Percentiles rank a stretch among this genome's conserved stretches.
Evolutionary conservation across 805 yeast species (phyloP).

Genomic region (Pichia exigua): DNA sequence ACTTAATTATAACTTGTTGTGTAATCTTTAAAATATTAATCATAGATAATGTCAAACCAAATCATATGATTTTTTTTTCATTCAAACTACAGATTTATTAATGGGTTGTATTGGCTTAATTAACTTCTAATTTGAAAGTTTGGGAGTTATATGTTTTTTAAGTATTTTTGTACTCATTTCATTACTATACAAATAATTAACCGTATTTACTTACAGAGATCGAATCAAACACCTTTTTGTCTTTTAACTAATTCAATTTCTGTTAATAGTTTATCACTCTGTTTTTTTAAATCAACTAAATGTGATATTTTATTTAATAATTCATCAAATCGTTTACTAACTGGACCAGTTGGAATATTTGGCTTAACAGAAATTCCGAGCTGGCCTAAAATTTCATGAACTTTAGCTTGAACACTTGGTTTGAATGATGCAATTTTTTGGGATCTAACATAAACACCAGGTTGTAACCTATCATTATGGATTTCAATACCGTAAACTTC

Average conservation of each 20-base stretch:
- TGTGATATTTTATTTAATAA: conserved; percentile 61
- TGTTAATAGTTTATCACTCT: conserved; percentile 78
- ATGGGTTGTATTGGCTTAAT: too few relatives aligned
- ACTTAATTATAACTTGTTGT: background rate
- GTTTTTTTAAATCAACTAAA: conserved; percentile 76
- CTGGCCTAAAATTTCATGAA: conserved; percentile 60
- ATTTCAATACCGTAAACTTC: conserved; percentile 75
- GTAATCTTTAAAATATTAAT: background rate
- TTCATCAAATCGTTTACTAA: conserved; percentile 69
- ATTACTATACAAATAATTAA: too few relatives aligned
- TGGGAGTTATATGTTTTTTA: too few relatives aligned
- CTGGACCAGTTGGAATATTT: conserved; percentile 76
- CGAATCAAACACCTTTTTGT: conserved; percentile 23
- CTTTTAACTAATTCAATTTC: conserved; percentile 49
- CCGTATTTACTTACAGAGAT: background rate
- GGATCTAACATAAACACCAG: conserved; percentile 82
- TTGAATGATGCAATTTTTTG: conserved; percentile 69
- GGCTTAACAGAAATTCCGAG: conserved; percentile 76
- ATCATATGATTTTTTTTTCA: background rate
- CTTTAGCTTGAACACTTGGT: conserved; percentile 63
- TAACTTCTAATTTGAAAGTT: too few relatives aligned
- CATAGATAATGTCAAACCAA: background rate
- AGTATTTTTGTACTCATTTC: too few relatives aligned
- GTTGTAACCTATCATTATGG: conserved; percentile 63
- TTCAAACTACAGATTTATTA: too few relatives aligned